Base-by-base conservation (phyloP, 495 filamentous ascomycete genomes). In the Podospora pseudocomata region DNA sequence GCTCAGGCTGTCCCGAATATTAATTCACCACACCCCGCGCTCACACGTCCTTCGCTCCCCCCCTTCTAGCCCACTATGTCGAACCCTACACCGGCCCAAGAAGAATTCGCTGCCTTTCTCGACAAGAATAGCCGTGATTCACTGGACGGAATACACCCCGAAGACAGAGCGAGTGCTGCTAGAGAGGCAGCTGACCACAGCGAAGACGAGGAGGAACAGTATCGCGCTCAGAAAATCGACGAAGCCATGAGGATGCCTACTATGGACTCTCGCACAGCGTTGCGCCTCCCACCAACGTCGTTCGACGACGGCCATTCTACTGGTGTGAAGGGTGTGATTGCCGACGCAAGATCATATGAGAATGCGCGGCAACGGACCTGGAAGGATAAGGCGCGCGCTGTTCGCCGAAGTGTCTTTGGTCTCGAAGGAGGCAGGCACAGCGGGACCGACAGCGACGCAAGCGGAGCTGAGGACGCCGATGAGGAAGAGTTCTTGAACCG, bases 261-360 rank as follows among this genome's bases (percentile, higher is more conserved):
- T 73, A 76, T 85, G 63, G 81, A 84, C 74, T 72, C 68, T 66
- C 81, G 85, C 73, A 80, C 83, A 61, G 76, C 76, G 60, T 82
- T 89, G 74, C 89, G 84, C 68, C 78, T 87, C 67, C 86, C 85
- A 28, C 83, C 83, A 28, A 79, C 81, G 18, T 86, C 86, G 64
- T 94, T 90, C 80, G 88, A 95, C 72, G 86, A 87, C 69, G 91
- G 95, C 73, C 76, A 79, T 60, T 80, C 80, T 26, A 96, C 96
- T n/a, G 95, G 95, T 28, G 96, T 97, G 65, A 98, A 98, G 81
- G 95, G 95, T 71, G 95, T 99, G 77, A 97, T 99, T 69, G 93
- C 96, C 71, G 95, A 99, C 75, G 95, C 95, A 27, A 87, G 91
- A 69, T 89, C 91, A 64, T 98, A 94, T 75, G 93, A 97, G 79